Evolutionary conservation across 345 rosid genomes (phyloP).

Genomic region (Ricinus communis): DNA sequence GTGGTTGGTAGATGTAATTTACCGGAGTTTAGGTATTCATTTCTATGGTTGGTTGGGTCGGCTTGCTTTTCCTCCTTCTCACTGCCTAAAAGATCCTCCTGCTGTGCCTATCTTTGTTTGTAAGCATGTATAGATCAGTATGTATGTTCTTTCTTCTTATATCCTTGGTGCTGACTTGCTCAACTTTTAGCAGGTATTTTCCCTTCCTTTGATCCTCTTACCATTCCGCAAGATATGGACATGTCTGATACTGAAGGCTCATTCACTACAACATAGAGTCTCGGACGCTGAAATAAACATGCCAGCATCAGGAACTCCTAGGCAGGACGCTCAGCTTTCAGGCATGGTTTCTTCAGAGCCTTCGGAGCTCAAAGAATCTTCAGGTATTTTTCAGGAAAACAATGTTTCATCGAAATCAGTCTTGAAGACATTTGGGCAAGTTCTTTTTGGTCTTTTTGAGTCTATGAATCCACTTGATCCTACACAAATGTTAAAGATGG

Average conservation of each 20-base stretch:
- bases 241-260: not conserved
- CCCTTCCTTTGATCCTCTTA: conserved; percentile 20
- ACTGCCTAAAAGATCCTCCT: conserved; percentile 11
- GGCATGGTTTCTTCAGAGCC: conserved; percentile 10
- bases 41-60: conserved; percentile 28
- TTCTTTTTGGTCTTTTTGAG: conserved; percentile 5
- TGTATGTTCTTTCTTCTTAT: not conserved
- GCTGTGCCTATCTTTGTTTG: not conserved
- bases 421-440: conserved; percentile 4
- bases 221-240: not conserved
- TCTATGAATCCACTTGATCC: conserved; percentile 5
- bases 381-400: not conserved
- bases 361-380: conserved; percentile 8
- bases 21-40: conserved; percentile 1
- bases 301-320: conserved; percentile 5
- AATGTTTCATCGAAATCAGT: not conserved
- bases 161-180: not conserved
- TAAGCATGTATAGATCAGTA: not conserved
- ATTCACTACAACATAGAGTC: not conserved
- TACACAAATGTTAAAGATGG: conserved; percentile 1
- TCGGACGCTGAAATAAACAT: conserved; percentile 4
- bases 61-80: conserved; percentile 24
- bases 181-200: conserved; percentile 6
- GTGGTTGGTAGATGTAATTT: conserved; percentile 10
- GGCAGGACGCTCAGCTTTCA: conserved; percentile 17